Evolutionary conservation across 1,284 basidiomycete genomes (phyloP), one percentile per base, ranked within the genome.

Genomic region (Sanghuangporus baumii): DNA sequence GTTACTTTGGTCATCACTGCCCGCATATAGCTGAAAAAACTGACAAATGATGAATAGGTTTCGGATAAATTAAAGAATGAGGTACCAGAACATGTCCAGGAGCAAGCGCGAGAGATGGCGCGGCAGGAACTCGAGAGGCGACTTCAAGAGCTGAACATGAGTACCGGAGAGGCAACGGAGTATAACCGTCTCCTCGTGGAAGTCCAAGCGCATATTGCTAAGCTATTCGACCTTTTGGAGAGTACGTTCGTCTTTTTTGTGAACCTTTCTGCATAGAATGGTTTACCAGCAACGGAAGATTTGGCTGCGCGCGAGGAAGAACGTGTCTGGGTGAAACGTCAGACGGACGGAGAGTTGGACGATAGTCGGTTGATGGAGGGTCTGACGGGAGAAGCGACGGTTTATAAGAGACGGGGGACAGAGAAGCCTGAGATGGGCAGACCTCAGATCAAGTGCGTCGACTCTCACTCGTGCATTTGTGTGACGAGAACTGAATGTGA

Each of bases 341-440:
- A 86, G 71, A 86, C 82, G 0, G 86, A 87, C 68, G 86, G 86
- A 31, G 86, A 88, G 67, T 75, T 88, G 3, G 86, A 88, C 64
- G 85, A 87, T 69, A 82, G 77, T 64, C 77, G 85, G n/a, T 69
- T 88, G 57, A 85, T 83, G 3, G 86, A 88, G 69, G 85, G 85
- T 16, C 68, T 87, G 34, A 87, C 85, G 7, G 86, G 85, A 6
- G 85, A 88, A 69, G 77, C 83, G 5, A 84, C 84, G 0, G 85
- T 88, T 0, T 88, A 88, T 71, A 88, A 88, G 69, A 79, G 85
- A 16, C 79, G 86, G 23, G 82, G 83, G 1, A 83, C 85, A 83
- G 84, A 84, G 64, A 86, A 85, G 66, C 85, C 86, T 14, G 85
- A 87, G 71, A 68, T 85, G 57, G 86, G 85, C 2, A 75, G 83